Conservation (phyloP, 129 eudicot genomes). For the Kitagawia praeruptora region DNA sequence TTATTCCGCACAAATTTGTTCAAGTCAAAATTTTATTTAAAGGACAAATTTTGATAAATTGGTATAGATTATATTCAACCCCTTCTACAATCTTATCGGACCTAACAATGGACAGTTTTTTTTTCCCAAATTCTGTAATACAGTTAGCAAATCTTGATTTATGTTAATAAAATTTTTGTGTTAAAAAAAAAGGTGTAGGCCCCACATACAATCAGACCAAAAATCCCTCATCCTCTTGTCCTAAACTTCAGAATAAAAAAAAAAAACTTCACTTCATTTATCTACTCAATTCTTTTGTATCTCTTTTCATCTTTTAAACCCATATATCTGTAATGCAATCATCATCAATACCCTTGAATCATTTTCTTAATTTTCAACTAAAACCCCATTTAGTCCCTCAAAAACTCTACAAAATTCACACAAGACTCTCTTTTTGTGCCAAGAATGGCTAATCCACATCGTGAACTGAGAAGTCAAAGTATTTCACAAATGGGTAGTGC, state of each 20-base stretch:
- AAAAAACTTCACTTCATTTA: neutral
- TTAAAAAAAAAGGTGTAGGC: neutral
- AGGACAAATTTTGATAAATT: no score
- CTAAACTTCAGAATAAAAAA: no score
- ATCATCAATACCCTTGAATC: conserved; percentile 33
- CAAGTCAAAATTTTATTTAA: no score
- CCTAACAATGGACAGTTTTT: no score
- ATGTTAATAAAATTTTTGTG: no score
- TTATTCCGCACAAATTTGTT: no score
- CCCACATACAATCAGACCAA: conserved; percentile 8
- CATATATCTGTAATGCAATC: conserved; percentile 56
- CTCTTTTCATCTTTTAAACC: neutral
- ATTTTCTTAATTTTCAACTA: conserved; percentile 22
- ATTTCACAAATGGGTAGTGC: conserved; percentile 22
- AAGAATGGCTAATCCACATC: conserved; percentile 27
- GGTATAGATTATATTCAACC: no score
- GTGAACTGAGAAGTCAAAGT: conserved; percentile 23
- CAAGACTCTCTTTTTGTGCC: conserved; percentile 21
- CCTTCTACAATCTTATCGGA: no score
- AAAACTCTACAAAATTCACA: conserved; percentile 17
- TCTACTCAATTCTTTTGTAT: neutral
- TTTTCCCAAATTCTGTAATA: no score
- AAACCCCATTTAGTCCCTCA: conserved; percentile 30
- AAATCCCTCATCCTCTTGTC: conserved; percentile 9
- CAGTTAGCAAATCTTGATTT: no score